Base-by-base conservation (phyloP, 2,329 filamentous ascomycete species). In the Arachnomyces sp. region DNA sequence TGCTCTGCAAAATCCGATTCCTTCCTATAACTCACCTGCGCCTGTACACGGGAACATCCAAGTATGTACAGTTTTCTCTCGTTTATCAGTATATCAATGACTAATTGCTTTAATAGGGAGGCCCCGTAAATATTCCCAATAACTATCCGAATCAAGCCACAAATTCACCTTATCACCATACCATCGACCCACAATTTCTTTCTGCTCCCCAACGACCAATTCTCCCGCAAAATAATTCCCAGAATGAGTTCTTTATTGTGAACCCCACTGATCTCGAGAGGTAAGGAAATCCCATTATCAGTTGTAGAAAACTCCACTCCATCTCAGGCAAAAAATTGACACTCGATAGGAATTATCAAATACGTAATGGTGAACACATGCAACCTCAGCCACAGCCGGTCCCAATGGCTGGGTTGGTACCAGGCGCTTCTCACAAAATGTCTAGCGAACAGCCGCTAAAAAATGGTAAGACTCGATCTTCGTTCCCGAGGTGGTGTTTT, bases 171-270 rank as follows among this genome's bases (percentile, higher is more conserved):
- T 56, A 53, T 32, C 56, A 62, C 40, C 58, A 54, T 25, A 65
- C 62, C 3, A 66, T 67, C 34, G 59, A 67, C 36, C 63, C 63
- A 0, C 61, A 62, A 25, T 66, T 60, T 30, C 53, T 66, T 4
- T 58, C 56, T 17, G 43, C 56, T 7, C 29, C 52, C 4, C 52
- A 53, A 28, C 51, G 59, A 36, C 37, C 48, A 7, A 37, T 42
- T 12, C 18, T 42, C 3, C 43, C 38, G 30, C 42, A 44, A 3
- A 35, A 38, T 7, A 40, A 44, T 17, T 9, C 38, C 4, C 44
- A 44, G 30, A 18, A 21, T 21, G 39, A 44, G 15, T 35, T 44
- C 11, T 46, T 42, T 41, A 32, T 43, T 12, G 45, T 51, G 25
- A 51, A 49, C 32, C 48, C 48, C 2, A 45, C 43, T 13, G 44